phyloP scores from a whole-genome alignment of 768 basidiomycete genomes.

The Mycena leptocephala region DNA sequence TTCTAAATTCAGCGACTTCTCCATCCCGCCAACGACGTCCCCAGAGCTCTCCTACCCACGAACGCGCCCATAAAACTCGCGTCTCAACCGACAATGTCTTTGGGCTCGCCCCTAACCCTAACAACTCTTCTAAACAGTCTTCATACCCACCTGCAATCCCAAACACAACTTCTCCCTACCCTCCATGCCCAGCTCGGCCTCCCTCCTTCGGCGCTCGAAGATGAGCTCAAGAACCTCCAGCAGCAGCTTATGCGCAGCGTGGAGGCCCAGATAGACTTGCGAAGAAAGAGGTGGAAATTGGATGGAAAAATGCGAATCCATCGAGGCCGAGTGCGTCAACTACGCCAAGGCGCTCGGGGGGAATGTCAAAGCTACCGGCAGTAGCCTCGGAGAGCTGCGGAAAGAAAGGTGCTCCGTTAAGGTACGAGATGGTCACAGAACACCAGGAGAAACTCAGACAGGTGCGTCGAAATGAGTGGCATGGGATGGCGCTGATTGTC shows the following conservation, averaged over 20 bases:
- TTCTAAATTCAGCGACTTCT: no score
- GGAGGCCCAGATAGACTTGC: constrained; percentile 77
- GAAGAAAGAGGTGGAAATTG: constrained; percentile 88
- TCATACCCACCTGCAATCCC: constrained; percentile 84
- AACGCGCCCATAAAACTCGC: no score
- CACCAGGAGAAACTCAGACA: constrained; percentile 87
- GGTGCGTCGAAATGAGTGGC: constrained; percentile 58
- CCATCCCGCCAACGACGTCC: no score
- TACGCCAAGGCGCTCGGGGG: constrained; percentile 83
- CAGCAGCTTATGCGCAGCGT: constrained; percentile 84
- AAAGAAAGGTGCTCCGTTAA: constrained; percentile 84
- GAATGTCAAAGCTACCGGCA: constrained; percentile 77
- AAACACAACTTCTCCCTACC: constrained; percentile 87
- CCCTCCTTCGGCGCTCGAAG: constrained; percentile 83
- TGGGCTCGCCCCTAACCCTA: constrained; percentile 49
- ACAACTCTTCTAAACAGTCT: constrained; percentile 84
- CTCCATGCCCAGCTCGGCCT: constrained; percentile 90
- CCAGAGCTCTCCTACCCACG: no score
- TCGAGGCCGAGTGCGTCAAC: constrained; percentile 77
- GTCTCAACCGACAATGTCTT: constrained; percentile 27
- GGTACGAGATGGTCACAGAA: constrained; percentile 78
- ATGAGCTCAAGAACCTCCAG: constrained; percentile 84
- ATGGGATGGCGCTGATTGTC: constrained; percentile 8
- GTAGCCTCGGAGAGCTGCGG: constrained; percentile 76
- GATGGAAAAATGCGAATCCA: constrained; percentile 72